These are phyloP conservation scores for Parmelia sp. DNA, from an alignment of 495 filamentous ascomycete genomes.

Conservation along the genomic window DNA sequence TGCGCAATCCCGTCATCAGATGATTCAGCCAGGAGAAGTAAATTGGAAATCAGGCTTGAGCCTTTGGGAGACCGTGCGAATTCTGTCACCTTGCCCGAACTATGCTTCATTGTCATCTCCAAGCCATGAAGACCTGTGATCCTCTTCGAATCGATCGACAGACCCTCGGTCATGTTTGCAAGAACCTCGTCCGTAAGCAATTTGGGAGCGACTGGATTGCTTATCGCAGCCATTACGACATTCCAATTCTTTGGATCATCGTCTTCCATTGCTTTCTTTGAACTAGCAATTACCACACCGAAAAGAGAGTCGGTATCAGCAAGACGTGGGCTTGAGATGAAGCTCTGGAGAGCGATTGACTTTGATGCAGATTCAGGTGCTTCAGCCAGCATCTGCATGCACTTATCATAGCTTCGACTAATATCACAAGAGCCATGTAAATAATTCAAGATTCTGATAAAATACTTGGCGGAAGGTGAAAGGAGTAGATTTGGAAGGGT, in stretches of 20 bases:
- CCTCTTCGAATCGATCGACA: slow-evolving; percentile 30
- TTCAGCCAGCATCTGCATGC: slow-evolving; percentile 27
- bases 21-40: slow-evolving; percentile 54
- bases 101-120: slow-evolving; percentile 29
- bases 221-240: slow-evolving; percentile 41
- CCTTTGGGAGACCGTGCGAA: slow-evolving; percentile 37
- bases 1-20: slow-evolving; percentile 47
- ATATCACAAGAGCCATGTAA: slow-evolving; percentile 25
- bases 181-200: slow-evolving; percentile 41
- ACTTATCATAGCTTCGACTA: slow-evolving; percentile 26
- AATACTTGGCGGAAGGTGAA: slow-evolving; percentile 47
- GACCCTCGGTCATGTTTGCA: slow-evolving; percentile 30
- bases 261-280: slow-evolving; percentile 24
- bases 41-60: slow-evolving; percentile 46
- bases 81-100: slow-evolving; percentile 26
- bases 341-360: slow-evolving; percentile 25
- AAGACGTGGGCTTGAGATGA: slow-evolving; percentile 30
- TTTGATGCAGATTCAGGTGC: slow-evolving; percentile 28
- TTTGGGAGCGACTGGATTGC: slow-evolving; percentile 39
- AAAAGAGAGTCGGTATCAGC: slow-evolving; percentile 10
- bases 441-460: slow-evolving; percentile 33
- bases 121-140: slow-evolving; percentile 31
- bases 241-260: slow-evolving; percentile 25
- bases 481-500: slow-evolving; percentile 47
- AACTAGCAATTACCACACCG: slow-evolving; percentile 19